phyloP scores from a whole-genome alignment of 805 yeast genomes.

The Ogataea paraovalis region DNA sequence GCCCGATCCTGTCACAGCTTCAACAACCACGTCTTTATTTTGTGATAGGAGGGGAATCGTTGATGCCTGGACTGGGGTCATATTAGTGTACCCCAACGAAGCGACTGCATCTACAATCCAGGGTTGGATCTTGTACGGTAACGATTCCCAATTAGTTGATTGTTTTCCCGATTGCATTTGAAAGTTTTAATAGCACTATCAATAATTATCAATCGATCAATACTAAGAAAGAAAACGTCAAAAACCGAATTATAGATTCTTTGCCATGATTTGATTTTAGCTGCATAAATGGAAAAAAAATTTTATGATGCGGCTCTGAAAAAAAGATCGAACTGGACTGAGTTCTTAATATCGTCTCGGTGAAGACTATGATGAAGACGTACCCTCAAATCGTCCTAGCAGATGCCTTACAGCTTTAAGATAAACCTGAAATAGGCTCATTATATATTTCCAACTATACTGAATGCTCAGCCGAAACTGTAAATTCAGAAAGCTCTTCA shows the following conservation, averaged over 20 bases:
- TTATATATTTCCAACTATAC: not conserved
- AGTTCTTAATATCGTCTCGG: not conserved
- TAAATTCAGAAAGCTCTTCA: not conserved
- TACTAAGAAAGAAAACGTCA: too few relatives aligned
- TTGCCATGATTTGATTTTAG: too few relatives aligned
- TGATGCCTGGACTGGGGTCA: conserved; percentile 98
- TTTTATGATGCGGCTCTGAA: not conserved
- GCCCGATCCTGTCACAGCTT: conserved; percentile 98
- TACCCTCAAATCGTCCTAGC: too few relatives aligned
- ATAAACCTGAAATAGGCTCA: too few relatives aligned
- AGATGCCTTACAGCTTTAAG: too few relatives aligned
- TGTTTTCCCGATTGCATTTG: conserved; percentile 19
- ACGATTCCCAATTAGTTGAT: conserved; percentile 60
- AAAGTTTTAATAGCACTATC: too few relatives aligned
- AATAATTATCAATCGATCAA: not conserved
- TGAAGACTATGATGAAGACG: not conserved
- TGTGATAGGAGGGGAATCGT: conserved; percentile 79
- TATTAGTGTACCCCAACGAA: conserved; percentile 69
- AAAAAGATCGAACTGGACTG: not conserved
- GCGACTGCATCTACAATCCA: conserved; percentile 70
- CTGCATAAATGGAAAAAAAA: not conserved
- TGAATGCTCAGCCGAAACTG: not conserved
- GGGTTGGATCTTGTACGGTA: conserved; percentile 51
- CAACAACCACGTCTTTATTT: conserved; percentile 93
- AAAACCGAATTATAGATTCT: too few relatives aligned